phyloP scores from a whole-genome alignment of 352 stramenopile genomes.

The Phytophthora litchii region DNA sequence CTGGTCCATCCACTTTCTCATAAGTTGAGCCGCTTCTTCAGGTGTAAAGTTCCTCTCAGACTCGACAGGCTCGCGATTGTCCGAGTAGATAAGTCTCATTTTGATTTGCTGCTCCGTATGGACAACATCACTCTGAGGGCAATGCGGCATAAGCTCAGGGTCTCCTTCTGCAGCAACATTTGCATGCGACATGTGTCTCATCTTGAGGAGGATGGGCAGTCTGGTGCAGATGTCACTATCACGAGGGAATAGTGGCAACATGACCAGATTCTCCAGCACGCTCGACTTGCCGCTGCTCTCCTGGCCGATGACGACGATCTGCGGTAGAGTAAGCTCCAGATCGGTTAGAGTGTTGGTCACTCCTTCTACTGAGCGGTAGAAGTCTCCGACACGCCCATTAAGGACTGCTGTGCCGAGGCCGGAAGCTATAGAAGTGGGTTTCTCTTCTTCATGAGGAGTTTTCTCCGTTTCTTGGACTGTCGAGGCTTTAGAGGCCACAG shows the following conservation, averaged over 20 bases:
- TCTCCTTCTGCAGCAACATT: slow-evolving; percentile 23
- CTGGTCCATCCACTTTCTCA: slow-evolving; percentile 49
- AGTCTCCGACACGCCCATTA: slow-evolving; percentile 35
- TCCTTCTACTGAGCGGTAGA: slow-evolving; percentile 36
- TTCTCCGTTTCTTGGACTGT: not conserved
- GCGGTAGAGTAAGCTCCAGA: slow-evolving; percentile 32
- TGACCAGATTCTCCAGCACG: slow-evolving; percentile 50
- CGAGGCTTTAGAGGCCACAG: not conserved
- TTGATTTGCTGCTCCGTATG: slow-evolving; percentile 21
- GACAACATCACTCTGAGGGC: not conserved
- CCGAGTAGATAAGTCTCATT: slow-evolving; percentile 39
- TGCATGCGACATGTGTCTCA: slow-evolving; percentile 23
- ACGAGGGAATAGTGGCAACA: slow-evolving; percentile 54
- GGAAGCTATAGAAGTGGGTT: not conserved
- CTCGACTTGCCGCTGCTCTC: slow-evolving; percentile 59
- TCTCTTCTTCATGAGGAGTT: not conserved
- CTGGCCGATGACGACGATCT: slow-evolving; percentile 52
- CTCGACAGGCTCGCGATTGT: slow-evolving; percentile 30
- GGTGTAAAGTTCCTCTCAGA: slow-evolving; percentile 22
- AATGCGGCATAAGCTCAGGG: slow-evolving; percentile 31
- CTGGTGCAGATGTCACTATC: slow-evolving; percentile 42
- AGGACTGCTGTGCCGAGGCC: slow-evolving; percentile 38
- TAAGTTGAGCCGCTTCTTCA: slow-evolving; percentile 23
- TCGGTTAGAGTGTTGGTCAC: slow-evolving; percentile 19
- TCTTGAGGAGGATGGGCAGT: slow-evolving; percentile 49